Evolutionary conservation across 768 basidiomycete species (phyloP).

Genomic region (Plicaturopsis crispa): DNA sequence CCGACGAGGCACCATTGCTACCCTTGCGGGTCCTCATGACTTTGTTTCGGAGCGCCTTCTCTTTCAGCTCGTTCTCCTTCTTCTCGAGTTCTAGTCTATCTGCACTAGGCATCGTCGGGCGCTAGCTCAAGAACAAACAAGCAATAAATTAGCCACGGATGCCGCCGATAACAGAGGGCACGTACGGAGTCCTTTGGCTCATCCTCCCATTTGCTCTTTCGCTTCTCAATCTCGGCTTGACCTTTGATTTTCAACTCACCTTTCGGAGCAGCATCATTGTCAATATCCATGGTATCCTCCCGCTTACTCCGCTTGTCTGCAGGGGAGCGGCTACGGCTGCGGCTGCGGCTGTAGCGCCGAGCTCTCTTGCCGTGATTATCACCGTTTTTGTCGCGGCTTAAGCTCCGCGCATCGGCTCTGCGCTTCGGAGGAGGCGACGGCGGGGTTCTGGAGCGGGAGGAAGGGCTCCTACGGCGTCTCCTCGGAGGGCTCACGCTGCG

Average conservation of each 20-base stretch:
- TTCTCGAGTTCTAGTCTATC: conserved; percentile 52
- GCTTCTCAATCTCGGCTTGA: conserved; percentile 43
- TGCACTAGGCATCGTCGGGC: too few species aligned
- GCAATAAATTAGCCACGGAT: too few species aligned
- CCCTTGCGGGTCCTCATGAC: conserved; percentile 66
- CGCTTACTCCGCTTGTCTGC: conserved; percentile 13
- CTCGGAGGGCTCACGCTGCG: conserved; percentile 21
- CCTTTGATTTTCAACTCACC: conserved; percentile 73
- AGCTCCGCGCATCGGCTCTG: conserved; percentile 22
- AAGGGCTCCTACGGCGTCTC: conserved; percentile 18
- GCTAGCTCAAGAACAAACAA: too few species aligned
- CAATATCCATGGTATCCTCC: conserved; percentile 16
- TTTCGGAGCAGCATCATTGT: conserved; percentile 16
- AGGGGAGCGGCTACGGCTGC: conserved; percentile 16
- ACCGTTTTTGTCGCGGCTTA: conserved; percentile 18
- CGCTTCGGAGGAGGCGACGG: conserved; percentile 20
- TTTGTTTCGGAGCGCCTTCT: conserved; percentile 76
- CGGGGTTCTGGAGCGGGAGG: conserved; percentile 27
- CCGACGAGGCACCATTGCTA: conserved; percentile 14
- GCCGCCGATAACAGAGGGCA: neutral
- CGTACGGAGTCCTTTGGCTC: conserved; percentile 16
- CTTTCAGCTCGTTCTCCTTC: conserved; percentile 76
- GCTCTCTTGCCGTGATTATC: conserved; percentile 8
- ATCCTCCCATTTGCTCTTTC: conserved; percentile 48
- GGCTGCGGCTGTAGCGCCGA: conserved; percentile 18